Base-by-base conservation (phyloP, 768 basidiomycete species). In the Xerocomus potaroensis region DNA sequence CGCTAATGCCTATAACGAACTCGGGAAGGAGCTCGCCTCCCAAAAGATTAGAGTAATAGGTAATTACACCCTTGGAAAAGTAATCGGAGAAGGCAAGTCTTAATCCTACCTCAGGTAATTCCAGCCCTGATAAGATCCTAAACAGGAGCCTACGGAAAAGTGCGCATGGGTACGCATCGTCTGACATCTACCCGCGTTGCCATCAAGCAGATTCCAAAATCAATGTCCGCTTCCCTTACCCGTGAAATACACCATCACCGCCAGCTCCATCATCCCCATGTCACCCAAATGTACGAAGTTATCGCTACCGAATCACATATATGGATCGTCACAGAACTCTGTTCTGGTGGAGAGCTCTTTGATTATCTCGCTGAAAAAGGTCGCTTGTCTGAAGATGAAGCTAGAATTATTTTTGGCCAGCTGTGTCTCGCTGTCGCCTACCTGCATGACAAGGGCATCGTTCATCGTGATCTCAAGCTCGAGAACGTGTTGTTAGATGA, bases 191-290 rank as follows among this genome's bases (percentile, higher is more conserved):
- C 85, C 36, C 81, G 91, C 43, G 94, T 95, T 56, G 95, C 95
- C 45, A 86, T 99, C 72, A 99, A 99, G 71, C 94, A 97, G 68
- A 95, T 97, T 53, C 91, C 95, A 30, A 98, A 98, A 68, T 80
- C 84, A 47, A 81, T 92, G 75, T 91, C 94, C 26, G 79, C 93
- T 6, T 79, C 87, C 15, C 77, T 99, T 32, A 99, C 96, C 22
- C 82, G 95, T 54, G 95, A 99, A 71, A 96, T 99, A 45, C 95
- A 99, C 62, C 96, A 99, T 60, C 95, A 99, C 70, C 87, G 95
- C 41, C 88, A 91, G 40, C 79, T 99, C 11, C 96, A 96, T 63
- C 95, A 98, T 60, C 92, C 92, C 0, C 83, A 96, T 63, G 81
- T 99, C 59, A 90, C 92, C 12, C 92, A 95, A 62, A 84, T 98